Base-by-base conservation (phyloP, 2,329 filamentous ascomycete species). In the Drechslerella coelobrocha region DNA sequence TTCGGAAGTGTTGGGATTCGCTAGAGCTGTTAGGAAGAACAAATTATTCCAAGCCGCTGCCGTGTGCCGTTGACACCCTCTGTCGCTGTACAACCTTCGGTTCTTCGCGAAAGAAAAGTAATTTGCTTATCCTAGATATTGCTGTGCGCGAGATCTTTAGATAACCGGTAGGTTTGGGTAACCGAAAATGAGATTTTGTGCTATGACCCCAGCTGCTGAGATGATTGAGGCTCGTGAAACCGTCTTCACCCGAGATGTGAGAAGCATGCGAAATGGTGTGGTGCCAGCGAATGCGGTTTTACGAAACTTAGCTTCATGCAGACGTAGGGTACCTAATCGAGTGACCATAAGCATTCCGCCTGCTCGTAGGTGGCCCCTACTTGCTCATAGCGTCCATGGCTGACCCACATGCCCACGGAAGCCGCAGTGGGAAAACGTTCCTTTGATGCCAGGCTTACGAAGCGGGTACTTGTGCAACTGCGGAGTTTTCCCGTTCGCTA, bases 81-180 rank as follows among this genome's bases (percentile, higher is more conserved):
- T 6, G 5, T 14, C 12, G 4, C 34, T 5, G 34, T 39, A 39
- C 34, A 5, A 14, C 4, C 5, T 7, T 34, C 29, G 29, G 29
- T 7, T 6, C 7, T 34, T 12, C 12, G 29, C 29, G 29, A 34
- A 34, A 34, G 29, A 39, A 39, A 39, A 6, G 17, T 6, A n/a
- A 14, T 39, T 5, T 14, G 12, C 12, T 10, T 4, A 14, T 39
- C 12, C 12, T 34, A 34, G 6, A 34, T 3, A 39, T n/a, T 14
- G 5, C 34, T 39, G 34, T 39, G 34, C 45, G 27, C 39, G 47
- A 68, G 63, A 61, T 68, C 62, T 39, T 41, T 9, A 50, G 63
- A 68, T 61, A 68, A 52, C 41, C 56, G 51, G 39, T 45, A 37
- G 12, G 21, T 68, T 68, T 51, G 31, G 50, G 55, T 24, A 50